Evolutionary conservation across 2,329 filamentous ascomycete species (phyloP), one percentile per base, ranked within the genome.

Genomic region (Fusarium liriodendri): DNA sequence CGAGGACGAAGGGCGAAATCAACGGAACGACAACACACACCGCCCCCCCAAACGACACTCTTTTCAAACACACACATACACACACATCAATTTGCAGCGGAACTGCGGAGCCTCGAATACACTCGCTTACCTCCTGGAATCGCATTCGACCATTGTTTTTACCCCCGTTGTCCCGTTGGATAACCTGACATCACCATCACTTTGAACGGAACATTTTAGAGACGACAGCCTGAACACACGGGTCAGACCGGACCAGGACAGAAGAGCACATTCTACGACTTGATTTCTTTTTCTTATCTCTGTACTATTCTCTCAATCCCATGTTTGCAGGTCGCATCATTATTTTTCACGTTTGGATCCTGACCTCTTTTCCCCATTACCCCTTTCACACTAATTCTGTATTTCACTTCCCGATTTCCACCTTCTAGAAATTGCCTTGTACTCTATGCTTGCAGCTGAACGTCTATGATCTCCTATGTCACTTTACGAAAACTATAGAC

Each of bases 381-480:
- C 64, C 65, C 69, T 77, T 70, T 62, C 47, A 73, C 66, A 50
- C 61, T 70, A 72, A 70, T 74, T 52, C 47, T 29, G 63, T 64
- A 64, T 67, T 74, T 70, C 66, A 57, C 55, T 76, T 75, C 67
- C 42, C 66, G 61, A 22, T 29, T 66, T 63, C 58, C 40, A 47
- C 54, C 66, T 69, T 73, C 50, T 64, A 69, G 58, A 65, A 58
- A 63, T 47, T 73, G 54, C 68, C 60, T 71, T 75, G 66, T 68
- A 69, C 66, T 70, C 62, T 62, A 71, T 64, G 71, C 35, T 70
- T 65, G 40, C 50, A 38, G 58, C 66, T 61, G 33, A 47, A 76
- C 60, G 66, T 71, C 76, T 61, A 77, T 77, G 76, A 77, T 77
- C 70, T 76, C 74, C 70, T 78, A 74, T 77, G 76, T 77, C 69